Evolutionary conservation across 2,329 filamentous ascomycete species (phyloP).

Genomic region (Pseudogymnoascus sp.): DNA sequence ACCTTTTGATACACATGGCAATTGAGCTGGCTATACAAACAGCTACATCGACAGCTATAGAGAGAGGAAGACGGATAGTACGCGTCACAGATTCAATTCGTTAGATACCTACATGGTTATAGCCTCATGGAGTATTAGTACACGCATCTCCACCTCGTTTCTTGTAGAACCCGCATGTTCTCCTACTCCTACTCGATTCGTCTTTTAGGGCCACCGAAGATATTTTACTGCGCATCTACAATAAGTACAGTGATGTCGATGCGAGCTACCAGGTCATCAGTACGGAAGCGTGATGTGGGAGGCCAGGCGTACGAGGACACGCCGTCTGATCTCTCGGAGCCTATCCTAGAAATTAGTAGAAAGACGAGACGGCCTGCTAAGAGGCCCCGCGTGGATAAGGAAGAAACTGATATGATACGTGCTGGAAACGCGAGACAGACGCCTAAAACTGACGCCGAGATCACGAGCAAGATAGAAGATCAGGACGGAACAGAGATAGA

Average conservation of each 20-base stretch:
- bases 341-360: background rate
- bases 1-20: background rate
- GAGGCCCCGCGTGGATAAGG: background rate
- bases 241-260: background rate
- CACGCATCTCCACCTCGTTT: background rate
- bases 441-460: background rate
- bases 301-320: background rate
- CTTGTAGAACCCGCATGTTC: background rate
- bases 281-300: background rate
- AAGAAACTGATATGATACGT: background rate
- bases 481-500: constrained; percentile 50
- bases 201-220: background rate
- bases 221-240: background rate
- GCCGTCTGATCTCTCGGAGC: background rate
- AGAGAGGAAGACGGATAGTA: background rate
- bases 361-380: background rate
- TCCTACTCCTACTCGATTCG: background rate
- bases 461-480: constrained; percentile 43
- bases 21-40: background rate
- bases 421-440: background rate
- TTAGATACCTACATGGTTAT: background rate
- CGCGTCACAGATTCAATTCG: background rate
- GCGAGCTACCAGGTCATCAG: background rate
- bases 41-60: background rate
- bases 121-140: background rate